Evolutionary conservation across 1,284 basidiomycete genomes (phyloP), one percentile per base, ranked within the genome.

Genomic region (Heterobasidion occidentale): DNA sequence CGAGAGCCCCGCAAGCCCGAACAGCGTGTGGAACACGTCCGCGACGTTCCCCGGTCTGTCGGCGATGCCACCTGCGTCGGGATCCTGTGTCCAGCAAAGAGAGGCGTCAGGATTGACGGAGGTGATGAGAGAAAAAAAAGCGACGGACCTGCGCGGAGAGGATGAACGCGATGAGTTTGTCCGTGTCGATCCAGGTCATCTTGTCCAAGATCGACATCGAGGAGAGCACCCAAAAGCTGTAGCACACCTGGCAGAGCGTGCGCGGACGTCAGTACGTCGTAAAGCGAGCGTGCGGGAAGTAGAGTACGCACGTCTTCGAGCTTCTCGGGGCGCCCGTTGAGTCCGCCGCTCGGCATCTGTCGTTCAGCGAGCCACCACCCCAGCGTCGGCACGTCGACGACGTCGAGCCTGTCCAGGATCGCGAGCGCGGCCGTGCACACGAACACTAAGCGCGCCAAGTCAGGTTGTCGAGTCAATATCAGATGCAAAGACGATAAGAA

Each of bases 251-350:
- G 6, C 35, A 46, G 27, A 27, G 27, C 27, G 27, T 27, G 27
- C 27, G 45, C 1, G 38, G 11, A n/a, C 17, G n/a, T 51, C 8
- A 50, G 38, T 12, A 15, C 2, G 2, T 9, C 14, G 2, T 15
- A 2, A 34, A 51, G 50, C 12, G 20, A 51, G n/a, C 14, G 27
- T 54, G 35, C 34, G 7, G 34, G 9, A 15, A 47, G 33, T 9
- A 1, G 27, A 27, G 5, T 4, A 67, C 86, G 65, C 63, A 95
- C 95, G 67, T 98, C 95, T 74, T 96, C 94, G n/a, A 98, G 77
- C 74, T 99, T 99, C 68, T 99, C 93, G 2, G 96, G 96, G 19
- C 96, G 79, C 0, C 96, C 96, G 63, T 99, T 98, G 58, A 99
- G 75, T 0, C 96, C 97, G 8, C 96, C 96, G 64, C 86, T 94